phyloP scores from a whole-genome alignment of 495 filamentous ascomycete species.

The Aspergillus ellipticus region DNA sequence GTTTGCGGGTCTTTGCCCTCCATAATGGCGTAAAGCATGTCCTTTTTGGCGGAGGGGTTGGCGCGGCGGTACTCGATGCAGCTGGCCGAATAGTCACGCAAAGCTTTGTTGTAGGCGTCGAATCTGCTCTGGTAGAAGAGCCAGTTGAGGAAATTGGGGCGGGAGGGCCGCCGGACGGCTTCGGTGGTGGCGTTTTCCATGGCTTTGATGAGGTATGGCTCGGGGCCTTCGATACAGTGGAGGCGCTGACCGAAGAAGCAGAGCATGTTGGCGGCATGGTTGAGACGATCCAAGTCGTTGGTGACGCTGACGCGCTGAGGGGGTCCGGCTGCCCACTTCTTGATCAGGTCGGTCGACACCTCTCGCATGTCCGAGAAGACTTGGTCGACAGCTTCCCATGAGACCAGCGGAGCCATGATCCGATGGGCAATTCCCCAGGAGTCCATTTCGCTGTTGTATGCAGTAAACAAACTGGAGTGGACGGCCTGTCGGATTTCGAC shows the following conservation, averaged over 20 bases:
- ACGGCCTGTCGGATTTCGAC: slow-evolving; percentile 59
- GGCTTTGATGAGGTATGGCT: slow-evolving; percentile 33
- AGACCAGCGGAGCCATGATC: slow-evolving; percentile 49
- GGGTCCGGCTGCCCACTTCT: slow-evolving; percentile 63
- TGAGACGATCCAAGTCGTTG: slow-evolving; percentile 69
- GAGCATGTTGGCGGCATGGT: slow-evolving; percentile 66
- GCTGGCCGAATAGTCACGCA: slow-evolving; percentile 55
- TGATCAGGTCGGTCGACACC: slow-evolving; percentile 60
- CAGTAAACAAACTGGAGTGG: slow-evolving; percentile 73
- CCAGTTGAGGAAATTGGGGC: slow-evolving; percentile 39
- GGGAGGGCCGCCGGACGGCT: slow-evolving; percentile 36
- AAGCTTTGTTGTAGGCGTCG: slow-evolving; percentile 50
- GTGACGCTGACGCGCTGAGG: slow-evolving; percentile 54
- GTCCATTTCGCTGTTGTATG: slow-evolving; percentile 52
- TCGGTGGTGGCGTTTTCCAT: slow-evolving; percentile 42
- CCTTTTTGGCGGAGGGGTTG: slow-evolving; percentile 55
- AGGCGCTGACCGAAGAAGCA: slow-evolving; percentile 50
- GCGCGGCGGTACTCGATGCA: slow-evolving; percentile 55
- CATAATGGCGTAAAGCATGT: slow-evolving; percentile 69
- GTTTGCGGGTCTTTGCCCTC: slow-evolving; percentile 63
- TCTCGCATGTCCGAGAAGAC: slow-evolving; percentile 59
- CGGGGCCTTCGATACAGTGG: slow-evolving; percentile 27
- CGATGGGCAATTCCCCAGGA: slow-evolving; percentile 73
- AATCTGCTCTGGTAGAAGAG: slow-evolving; percentile 46
- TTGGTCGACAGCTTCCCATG: slow-evolving; percentile 29